Evolutionary conservation across 805 yeast species (phyloP).

Genomic region (Maudiozyma turicensis): DNA sequence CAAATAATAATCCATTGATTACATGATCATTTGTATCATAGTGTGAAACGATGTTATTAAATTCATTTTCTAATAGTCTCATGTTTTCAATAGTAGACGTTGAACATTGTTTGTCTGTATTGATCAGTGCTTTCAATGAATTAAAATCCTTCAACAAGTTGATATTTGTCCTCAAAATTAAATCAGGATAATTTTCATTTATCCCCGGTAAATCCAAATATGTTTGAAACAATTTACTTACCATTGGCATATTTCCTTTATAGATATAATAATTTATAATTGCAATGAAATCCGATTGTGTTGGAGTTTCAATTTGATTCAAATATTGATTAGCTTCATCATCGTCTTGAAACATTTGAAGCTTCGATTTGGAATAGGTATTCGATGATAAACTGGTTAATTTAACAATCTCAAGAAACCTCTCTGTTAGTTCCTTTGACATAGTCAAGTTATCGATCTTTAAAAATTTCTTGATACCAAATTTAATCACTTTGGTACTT

Average conservation of each 20-base stretch:
- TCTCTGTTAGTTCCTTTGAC: conserved; percentile 29
- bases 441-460: conserved; percentile 14
- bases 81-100: conserved; percentile 1
- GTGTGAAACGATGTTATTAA: conserved; percentile 11
- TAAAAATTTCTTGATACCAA: conserved; percentile 30
- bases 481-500: conserved; percentile 30
- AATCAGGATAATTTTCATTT: conserved; percentile 8
- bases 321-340: conserved; percentile 25
- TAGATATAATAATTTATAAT: conserved; percentile 21
- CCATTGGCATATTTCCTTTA: conserved; percentile 7
- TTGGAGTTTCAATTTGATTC: conserved; percentile 21
- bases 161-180: conserved; percentile 19
- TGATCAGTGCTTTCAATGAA: neutral
- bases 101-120: neutral
- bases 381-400: conserved; percentile 15
- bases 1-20: conserved; percentile 14
- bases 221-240: conserved; percentile 17
- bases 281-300: conserved; percentile 19
- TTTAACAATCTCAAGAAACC: conserved; percentile 20
- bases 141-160: conserved; percentile 9
- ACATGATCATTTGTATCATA: conserved; percentile 10
- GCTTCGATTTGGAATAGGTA: neutral
- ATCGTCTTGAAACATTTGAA: conserved; percentile 17
- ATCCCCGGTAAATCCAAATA: conserved; percentile 16
- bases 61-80: conserved; percentile 12